A percentile compares a stretch with the other conserved stretches of the same genome.
Evolutionary conservation across 176 grass and related monocot species (phyloP).

Genomic region (Stipa capillata): DNA sequence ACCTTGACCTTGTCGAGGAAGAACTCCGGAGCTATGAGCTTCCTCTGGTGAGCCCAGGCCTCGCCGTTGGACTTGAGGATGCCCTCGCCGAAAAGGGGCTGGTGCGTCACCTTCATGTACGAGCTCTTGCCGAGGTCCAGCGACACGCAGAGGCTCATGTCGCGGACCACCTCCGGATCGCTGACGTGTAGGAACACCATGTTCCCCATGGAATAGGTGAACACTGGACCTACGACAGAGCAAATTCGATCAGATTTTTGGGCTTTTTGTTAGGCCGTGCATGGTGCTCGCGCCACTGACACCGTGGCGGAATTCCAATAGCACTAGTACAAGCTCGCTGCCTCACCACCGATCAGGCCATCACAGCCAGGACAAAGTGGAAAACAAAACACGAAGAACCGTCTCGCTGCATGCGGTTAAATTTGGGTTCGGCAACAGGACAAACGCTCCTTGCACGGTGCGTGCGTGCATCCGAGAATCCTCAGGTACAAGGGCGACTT

Average conservation of each 20-base stretch:
- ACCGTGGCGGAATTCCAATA: no score
- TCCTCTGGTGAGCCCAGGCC: slow-evolving; percentile 53
- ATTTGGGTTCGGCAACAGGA: no score
- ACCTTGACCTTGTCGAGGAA: slow-evolving; percentile 76
- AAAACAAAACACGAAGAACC: no score
- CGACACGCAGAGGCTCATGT: slow-evolving; percentile 51
- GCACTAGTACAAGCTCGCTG: no score
- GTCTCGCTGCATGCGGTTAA: no score
- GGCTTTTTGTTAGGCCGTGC: no score
- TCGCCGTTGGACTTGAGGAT: slow-evolving; percentile 89
- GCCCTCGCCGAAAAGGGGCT: slow-evolving; percentile 72
- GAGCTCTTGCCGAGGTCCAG: slow-evolving; percentile 77
- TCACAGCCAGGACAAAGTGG: no score
- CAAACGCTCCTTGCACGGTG: no score
- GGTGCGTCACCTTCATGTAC: slow-evolving; percentile 80
- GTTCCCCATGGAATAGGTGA: slow-evolving; percentile 58
- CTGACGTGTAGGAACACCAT: slow-evolving; percentile 70
- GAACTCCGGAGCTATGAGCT: slow-evolving; percentile 83
- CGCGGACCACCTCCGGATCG: slow-evolving; percentile 50
- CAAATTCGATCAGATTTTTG: no score
- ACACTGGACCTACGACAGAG: slow-evolving; percentile 41
- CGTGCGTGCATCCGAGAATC: neutral
- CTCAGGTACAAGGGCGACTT: neutral
- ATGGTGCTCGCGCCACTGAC: no score
- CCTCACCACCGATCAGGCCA: no score